Evolutionary conservation across 2,329 filamentous ascomycete genomes (phyloP).

Genomic region (Lachnellula subtilissima): DNA sequence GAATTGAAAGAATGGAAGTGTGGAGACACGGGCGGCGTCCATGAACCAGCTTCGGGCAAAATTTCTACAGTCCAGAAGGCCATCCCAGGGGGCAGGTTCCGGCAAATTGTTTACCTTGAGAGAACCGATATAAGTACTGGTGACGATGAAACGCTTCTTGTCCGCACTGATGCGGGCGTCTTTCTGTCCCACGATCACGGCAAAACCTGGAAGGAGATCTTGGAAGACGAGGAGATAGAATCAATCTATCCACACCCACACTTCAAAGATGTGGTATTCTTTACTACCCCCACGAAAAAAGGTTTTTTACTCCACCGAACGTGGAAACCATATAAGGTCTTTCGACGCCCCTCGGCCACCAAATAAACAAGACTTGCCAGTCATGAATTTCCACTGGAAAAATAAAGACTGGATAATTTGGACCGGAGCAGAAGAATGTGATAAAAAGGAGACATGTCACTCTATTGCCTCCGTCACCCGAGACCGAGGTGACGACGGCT

Average conservation of each 20-base stretch:
- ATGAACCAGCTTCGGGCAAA: constrained; percentile 56
- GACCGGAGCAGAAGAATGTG: constrained; percentile 69
- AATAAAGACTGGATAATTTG: constrained; percentile 89
- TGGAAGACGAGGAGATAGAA: constrained; percentile 65
- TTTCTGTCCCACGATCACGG: constrained; percentile 81
- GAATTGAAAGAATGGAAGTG: constrained; percentile 72
- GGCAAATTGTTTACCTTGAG: constrained; percentile 70
- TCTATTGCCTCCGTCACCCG: constrained; percentile 69
- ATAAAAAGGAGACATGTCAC: constrained; percentile 55
- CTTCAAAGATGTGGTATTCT: constrained; percentile 81
- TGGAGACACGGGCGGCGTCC: constrained; percentile 49
- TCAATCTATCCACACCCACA: constrained; percentile 73
- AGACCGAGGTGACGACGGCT: constrained; percentile 73
- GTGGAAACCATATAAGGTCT: constrained; percentile 65
- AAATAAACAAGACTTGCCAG: constrained; percentile 38
- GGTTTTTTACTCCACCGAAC: constrained; percentile 77
- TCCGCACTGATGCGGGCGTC: constrained; percentile 45
- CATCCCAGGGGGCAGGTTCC: constrained; percentile 54
- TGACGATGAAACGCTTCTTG: constrained; percentile 67
- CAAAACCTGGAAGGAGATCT: constrained; percentile 72
- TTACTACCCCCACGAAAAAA: constrained; percentile 63
- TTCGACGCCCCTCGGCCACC: constrained; percentile 65
- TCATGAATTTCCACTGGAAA: constrained; percentile 77
- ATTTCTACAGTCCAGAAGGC: constrained; percentile 55
- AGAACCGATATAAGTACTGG: constrained; percentile 59